Evolutionary conservation across 257 asterid genomes (phyloP), one percentile per base, ranked within the genome.

Genomic region (Salvia splendens): DNA sequence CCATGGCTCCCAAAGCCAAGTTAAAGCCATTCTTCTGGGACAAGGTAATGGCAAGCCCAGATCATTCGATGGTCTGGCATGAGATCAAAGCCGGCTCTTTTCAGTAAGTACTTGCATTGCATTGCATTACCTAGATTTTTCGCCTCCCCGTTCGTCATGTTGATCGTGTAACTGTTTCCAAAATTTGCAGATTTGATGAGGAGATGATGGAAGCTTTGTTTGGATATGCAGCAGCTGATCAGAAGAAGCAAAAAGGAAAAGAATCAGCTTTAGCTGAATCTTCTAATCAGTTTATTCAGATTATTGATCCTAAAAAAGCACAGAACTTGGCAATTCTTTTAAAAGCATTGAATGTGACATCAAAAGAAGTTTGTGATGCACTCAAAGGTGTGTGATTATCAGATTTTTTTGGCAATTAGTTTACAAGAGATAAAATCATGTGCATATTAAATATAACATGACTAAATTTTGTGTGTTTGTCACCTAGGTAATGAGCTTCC

Each of bases 11-110:
- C n/a, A 93, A 86, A 67, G 70, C 97, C 55, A 93, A 90, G 83
- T 69, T 93, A 61, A 93, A 93, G 84, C 99, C 99, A 2, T 86
- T 93, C 75, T 93, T 93, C 84, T 93, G 97, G 99, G 99, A 93
- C 76, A 93, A 93, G 80, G 99, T 93, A 73, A 79, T 73, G 54
- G 99, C 97, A 8, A 85, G 80, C 75, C 95, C 99, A 3, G 88
- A 90, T 48, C 94, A 85, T 32, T 84, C 97, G 0, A 93, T 93
- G 99, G 97, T 93, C 70, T 93, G 99, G 99, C 86, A 93, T 47
- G 99, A 90, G 62, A 77, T 93, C 38, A 88, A 84, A 86, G 90
- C 90, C 5, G 99, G 99, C 33, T 93, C 99, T 3, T 93, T 93
- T 80, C 99, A 93, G 99, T 93, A 81, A 80, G 99, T 77, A 17